Base-by-base conservation (phyloP, 352 stramenopile genomes). In the Globisporangium lucens region DNA sequence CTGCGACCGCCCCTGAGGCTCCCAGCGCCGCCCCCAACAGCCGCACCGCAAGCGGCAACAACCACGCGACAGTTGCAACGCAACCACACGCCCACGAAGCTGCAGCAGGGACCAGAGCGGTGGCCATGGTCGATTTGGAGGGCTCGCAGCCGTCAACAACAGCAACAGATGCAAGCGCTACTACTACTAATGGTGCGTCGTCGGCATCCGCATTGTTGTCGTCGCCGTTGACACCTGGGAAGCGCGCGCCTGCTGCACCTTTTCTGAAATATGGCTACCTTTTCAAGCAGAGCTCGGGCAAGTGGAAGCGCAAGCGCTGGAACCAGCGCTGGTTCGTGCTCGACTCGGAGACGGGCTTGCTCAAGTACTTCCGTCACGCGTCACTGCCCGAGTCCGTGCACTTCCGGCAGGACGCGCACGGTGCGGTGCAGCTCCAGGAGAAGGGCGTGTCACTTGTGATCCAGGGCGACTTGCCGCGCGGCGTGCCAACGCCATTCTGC, bases 261-360 rank as follows among this genome's bases (percentile, higher is more conserved):
- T 56, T 56, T 22, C 72, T 85, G 59, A 75, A 80, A 33, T 78
- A 73, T 8, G 81, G 84, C 15, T 94, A 91, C 63, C 63, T 94
- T 27, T 79, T 89, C 56, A 94, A 94, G 69, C 86, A 93, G 64
- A 91, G 84, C 68, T 77, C 81, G 17, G 86, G 84, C 51, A 89
- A 87, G 67, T 94, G 84, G 84, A 90, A 93, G 63, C 84, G 79
- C 41, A 86, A 86, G 65, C 80, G 82, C 41, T 93, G 86, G 86
- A 89, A 91, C 67, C 79, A 94, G 70, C 81, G 86, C 47, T 93
- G 86, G 86, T 91, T 94, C 71, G 82, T 91, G 29, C 70, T 94
- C 36, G 81, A 91, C 63, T 72, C 63, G 20, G 79, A 90, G 35
- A 81, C 67, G n/a, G 84, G 86, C 17, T 41, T 88, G 35, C 65